These are phyloP conservation scores for Trypanosoma platydactyli DNA, from an alignment of 208 protist genomes.

Conservation along the genomic window DNA sequence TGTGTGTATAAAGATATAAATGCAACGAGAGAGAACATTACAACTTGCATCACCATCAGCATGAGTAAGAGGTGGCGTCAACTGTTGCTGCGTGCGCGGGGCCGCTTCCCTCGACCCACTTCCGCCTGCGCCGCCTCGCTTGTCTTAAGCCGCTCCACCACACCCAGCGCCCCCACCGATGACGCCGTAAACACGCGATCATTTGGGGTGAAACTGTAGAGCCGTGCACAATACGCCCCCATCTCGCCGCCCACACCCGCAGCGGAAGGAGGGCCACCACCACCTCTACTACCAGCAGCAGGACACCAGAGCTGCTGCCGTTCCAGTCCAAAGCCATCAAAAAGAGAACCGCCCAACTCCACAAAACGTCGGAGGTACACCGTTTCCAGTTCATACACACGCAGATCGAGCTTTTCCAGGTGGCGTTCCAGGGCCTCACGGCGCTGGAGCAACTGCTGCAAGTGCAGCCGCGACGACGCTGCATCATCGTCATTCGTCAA, in stretches of 20 bases:
- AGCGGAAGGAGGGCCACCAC: neutral
- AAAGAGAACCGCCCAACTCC: slow-evolving; percentile 67
- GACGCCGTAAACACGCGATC: slow-evolving; percentile 78
- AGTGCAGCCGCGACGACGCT: slow-evolving; percentile 9
- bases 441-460: slow-evolving; percentile 38
- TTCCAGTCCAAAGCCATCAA: slow-evolving; percentile 79
- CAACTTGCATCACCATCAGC: neutral
- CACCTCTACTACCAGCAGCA: neutral
- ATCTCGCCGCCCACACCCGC: neutral
- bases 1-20: neutral
- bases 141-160: slow-evolving; percentile 57
- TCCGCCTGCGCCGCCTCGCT: slow-evolving; percentile 26
- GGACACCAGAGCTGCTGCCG: slow-evolving; percentile 34
- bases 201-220: slow-evolving; percentile 64
- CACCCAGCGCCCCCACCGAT: slow-evolving; percentile 66
- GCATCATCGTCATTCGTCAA: neutral
- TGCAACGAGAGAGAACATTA: neutral
- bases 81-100: slow-evolving; percentile 2
- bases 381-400: slow-evolving; percentile 69
- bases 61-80: neutral
- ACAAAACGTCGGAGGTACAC: slow-evolving; percentile 62
- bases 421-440: slow-evolving; percentile 48
- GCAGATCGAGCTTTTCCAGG: slow-evolving; percentile 47
- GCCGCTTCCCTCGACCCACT: slow-evolving; percentile 2
- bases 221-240: slow-evolving; percentile 53